Percentiles rank a stretch among this genome's conserved stretches.
These are phyloP conservation scores for Aspergillus persii DNA, from an alignment of 2,329 filamentous ascomycete genomes.

Conservation along the genomic window DNA sequence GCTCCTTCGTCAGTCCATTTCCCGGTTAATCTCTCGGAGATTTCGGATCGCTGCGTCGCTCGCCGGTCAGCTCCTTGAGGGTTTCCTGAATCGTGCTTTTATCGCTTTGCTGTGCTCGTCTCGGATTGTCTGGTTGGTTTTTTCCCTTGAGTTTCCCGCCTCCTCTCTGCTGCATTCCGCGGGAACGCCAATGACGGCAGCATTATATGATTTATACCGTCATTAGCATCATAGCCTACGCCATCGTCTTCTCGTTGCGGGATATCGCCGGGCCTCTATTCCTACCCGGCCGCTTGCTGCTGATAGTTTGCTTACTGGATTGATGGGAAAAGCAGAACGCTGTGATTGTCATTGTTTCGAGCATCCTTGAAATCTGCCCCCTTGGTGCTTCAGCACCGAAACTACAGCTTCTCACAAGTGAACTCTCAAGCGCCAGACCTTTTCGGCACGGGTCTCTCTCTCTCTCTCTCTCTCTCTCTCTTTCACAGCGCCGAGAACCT, in stretches of 20 bases:
- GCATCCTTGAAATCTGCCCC: not conserved
- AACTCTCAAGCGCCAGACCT: not conserved
- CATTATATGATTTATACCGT: not conserved
- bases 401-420: not conserved
- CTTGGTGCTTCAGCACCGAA: no score
- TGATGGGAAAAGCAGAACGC: not conserved
- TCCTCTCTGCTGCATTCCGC: not conserved
- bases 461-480: not conserved
- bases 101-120: not conserved
- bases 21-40: not conserved
- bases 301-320: not conserved
- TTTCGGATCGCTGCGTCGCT: not conserved
- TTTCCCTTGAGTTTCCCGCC: not conserved
- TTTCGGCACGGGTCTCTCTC: not conserved
- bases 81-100: not conserved
- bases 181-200: not conserved
- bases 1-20: not conserved
- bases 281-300: not conserved
- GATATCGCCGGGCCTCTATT: not conserved
- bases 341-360: not conserved
- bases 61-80: not conserved
- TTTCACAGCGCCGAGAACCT: not conserved
- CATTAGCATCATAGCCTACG: not conserved
- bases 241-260: not conserved
- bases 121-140: conserved; percentile 2